These are phyloP conservation scores for Choricystis sp. DNA, from an alignment of 139 green algal species.

Conservation along the genomic window DNA sequence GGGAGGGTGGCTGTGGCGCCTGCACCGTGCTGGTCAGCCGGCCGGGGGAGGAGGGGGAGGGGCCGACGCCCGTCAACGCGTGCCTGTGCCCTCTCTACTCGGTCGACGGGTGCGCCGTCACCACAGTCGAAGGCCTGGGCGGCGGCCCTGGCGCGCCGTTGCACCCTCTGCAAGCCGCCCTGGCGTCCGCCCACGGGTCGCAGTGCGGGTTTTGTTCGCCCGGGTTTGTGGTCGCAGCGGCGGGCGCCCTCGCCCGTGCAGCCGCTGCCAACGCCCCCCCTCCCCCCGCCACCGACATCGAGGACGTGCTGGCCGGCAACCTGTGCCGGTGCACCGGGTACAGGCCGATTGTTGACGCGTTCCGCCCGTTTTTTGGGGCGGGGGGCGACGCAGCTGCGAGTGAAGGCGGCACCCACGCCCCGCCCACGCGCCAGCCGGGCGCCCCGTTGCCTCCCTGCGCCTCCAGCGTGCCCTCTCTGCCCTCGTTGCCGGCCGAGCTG, in stretches of 20 bases:
- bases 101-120: slow-evolving; percentile 74
- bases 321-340: slow-evolving; percentile 94
- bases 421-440: too few species aligned
- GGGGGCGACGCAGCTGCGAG: too few species aligned
- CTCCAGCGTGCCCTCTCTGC: too few species aligned
- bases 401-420: too few species aligned
- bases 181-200: slow-evolving; percentile 75
- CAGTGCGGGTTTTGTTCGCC: slow-evolving; percentile 98
- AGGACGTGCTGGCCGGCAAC: slow-evolving; percentile 85
- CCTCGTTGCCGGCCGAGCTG: too few species aligned
- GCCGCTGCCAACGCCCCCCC: slow-evolving; percentile 32
- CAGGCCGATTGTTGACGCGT: slow-evolving; percentile 88
- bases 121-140: slow-evolving; percentile 88
- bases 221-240: slow-evolving; percentile 98
- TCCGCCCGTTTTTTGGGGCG: slow-evolving; percentile 24
- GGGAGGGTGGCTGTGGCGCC: slow-evolving; percentile 86
- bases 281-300: slow-evolving; percentile 44
- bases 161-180: slow-evolving; percentile 76
- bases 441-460: too few species aligned
- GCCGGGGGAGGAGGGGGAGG: too few species aligned
- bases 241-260: slow-evolving; percentile 52
- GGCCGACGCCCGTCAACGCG: slow-evolving; percentile 82
- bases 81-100: slow-evolving; percentile 88
- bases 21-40: slow-evolving; percentile 91
- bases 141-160: slow-evolving; percentile 54